These are phyloP conservation scores for Serendipita vermifera DNA, from an alignment of 768 basidiomycete species.

Conservation along the genomic window DNA sequence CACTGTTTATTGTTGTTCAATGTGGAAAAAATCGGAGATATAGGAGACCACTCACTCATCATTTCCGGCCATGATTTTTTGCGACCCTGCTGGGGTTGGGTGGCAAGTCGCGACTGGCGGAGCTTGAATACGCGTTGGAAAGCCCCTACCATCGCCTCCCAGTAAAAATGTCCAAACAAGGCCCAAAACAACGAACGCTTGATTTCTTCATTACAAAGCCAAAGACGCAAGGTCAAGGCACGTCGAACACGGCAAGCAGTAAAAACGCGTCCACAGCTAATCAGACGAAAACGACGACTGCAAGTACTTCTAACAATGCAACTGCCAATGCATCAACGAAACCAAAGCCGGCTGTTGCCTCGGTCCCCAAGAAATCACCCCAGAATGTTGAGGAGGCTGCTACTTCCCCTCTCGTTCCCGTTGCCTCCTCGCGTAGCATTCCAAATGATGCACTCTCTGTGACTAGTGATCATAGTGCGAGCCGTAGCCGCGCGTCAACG, in stretches of 20 bases:
- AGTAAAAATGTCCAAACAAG: not conserved
- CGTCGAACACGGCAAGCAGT: not conserved
- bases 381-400: not conserved
- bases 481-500: too few species aligned
- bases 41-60: not conserved
- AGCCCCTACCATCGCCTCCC: not conserved
- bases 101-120: conserved; percentile 3
- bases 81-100: not conserved
- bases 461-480: not conserved
- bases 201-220: conserved; percentile 5
- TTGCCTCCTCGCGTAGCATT: not conserved
- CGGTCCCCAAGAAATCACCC: not conserved
- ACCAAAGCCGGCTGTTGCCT: not conserved
- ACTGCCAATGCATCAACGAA: not conserved
- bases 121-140: not conserved
- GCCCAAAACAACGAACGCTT: conserved; percentile 6
- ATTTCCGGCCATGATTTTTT: not conserved
- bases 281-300: not conserved
- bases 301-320: not conserved
- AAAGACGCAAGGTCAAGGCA: conserved; percentile 4
- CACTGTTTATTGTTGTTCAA: conserved; percentile 5
- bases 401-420: not conserved
- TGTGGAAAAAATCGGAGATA: not conserved
- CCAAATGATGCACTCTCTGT: not conserved
- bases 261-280: not conserved